Conservation (phyloP, 2,329 filamentous ascomycete genomes). For the Nothophoma quercina region DNA sequence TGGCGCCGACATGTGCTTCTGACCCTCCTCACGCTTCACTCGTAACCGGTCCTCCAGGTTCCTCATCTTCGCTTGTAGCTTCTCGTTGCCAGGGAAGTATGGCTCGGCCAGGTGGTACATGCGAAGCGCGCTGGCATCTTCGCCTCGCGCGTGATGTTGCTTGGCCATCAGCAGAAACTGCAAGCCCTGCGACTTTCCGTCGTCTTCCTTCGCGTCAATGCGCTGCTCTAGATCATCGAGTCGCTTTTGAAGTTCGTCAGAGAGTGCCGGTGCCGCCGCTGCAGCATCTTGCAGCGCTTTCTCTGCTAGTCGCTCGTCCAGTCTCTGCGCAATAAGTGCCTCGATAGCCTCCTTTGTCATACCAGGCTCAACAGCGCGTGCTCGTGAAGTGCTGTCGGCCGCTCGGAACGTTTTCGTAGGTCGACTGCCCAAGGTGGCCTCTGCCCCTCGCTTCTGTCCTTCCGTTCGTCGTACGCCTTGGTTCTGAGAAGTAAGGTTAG, state of each 20-base stretch:
- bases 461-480: slow-evolving; percentile 48
- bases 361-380: slow-evolving; percentile 41
- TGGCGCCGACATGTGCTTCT: slow-evolving; percentile 25
- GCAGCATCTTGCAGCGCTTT: slow-evolving; percentile 67
- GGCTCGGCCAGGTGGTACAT: slow-evolving; percentile 88
- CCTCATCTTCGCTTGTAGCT: slow-evolving; percentile 67
- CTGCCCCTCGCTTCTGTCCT: slow-evolving; percentile 54
- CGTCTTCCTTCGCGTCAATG: slow-evolving; percentile 75
- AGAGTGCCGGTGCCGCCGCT: slow-evolving; percentile 61
- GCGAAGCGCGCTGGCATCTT: slow-evolving; percentile 77
- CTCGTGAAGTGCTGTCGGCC: slow-evolving; percentile 43
- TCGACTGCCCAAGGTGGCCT: slow-evolving; percentile 47
- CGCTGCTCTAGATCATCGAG: slow-evolving; percentile 85
- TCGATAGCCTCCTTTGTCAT: slow-evolving; percentile 76
- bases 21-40: slow-evolving; percentile 46
- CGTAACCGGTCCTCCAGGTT: slow-evolving; percentile 60
- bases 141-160: slow-evolving; percentile 84
- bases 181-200: slow-evolving; percentile 80
- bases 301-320: slow-evolving; percentile 87
- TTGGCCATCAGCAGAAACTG: slow-evolving; percentile 89
- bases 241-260: slow-evolving; percentile 79
- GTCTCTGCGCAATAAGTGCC: slow-evolving; percentile 89
- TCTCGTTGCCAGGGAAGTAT: slow-evolving; percentile 85
- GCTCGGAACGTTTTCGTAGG: slow-evolving; percentile 51
- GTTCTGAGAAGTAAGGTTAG: slow-evolving; percentile 44